Percentiles rank a stretch among this genome's conserved stretches.
phyloP scores from a whole-genome alignment of 257 asterid species.

The Scutellaria baicalensis region DNA sequence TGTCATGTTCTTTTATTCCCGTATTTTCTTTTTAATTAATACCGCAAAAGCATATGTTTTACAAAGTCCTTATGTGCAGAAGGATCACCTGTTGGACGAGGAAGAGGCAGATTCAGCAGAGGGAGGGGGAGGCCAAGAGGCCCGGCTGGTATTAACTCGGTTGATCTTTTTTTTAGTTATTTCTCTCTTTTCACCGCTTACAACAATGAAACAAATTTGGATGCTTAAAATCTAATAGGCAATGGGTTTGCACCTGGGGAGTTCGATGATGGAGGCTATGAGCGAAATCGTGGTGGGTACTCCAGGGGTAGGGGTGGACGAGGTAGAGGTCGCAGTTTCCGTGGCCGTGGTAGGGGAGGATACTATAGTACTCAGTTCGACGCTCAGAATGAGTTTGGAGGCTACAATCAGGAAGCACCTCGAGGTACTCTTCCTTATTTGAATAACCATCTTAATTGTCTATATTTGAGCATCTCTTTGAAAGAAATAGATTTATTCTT shows the following conservation, averaged over 20 bases:
- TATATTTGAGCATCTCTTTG: neutral
- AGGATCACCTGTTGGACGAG: conserved; percentile 70
- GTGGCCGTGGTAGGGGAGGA: conserved; percentile 87
- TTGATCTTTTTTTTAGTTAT: neutral
- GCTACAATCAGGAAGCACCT: conserved; percentile 67
- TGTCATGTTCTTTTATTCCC: neutral
- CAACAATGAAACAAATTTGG: too few species aligned
- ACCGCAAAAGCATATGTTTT: conserved; percentile 6
- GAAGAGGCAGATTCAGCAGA: conserved; percentile 83
- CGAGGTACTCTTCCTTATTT: conserved; percentile 31
- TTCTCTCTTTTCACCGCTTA: too few species aligned
- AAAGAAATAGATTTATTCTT: neutral
- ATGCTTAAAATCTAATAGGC: conserved; percentile 23
- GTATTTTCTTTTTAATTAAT: neutral
- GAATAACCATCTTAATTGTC: neutral
- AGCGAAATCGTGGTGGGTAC: conserved; percentile 42
- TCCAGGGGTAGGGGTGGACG: conserved; percentile 72
- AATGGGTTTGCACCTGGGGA: conserved; percentile 53
- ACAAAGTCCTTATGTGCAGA: conserved; percentile 29
- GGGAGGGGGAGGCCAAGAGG: conserved; percentile 86
- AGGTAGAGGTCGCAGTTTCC: conserved; percentile 66
- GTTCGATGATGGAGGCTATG: conserved; percentile 81
- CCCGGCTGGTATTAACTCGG: conserved; percentile 31
- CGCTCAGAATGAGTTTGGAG: conserved; percentile 44
- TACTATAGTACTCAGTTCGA: conserved; percentile 54